Evolutionary conservation across 2,329 filamentous ascomycete genomes (phyloP), one percentile per base, ranked within the genome.

Genomic region (Claviceps sp.): DNA sequence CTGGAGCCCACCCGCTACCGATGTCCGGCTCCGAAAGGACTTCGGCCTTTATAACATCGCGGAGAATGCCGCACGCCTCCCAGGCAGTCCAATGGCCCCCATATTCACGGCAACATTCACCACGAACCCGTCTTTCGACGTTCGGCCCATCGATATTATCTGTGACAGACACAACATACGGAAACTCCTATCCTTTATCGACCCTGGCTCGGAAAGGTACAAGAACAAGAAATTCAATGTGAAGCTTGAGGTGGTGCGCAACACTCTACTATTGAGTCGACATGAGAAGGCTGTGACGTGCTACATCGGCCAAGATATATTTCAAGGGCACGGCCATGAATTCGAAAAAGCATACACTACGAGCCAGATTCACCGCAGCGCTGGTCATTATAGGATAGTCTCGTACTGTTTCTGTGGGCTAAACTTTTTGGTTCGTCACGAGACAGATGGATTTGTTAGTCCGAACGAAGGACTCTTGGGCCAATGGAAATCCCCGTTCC

Each of bases 151-250:
- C 46, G 68, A 75, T 55, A 51, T 76, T 14, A 61, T 76, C 20
- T 71, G 67, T 2, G 72, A 75, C 54, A 61, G 71, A 36, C 74
- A 72, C 59, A 74, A 71, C 50, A 66, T 76, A 47, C 69, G 72
- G 34, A 76, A 76, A 58, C 68, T 76, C 20, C 61, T 76, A 2
- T 62, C 62, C 2, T 74, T 76, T 53, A 54, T 74, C 49, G 59
- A 68, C 39, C 64, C 64, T 1, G 49, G 20, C 6, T 53, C 57
- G 2, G 51, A 45, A 23, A 59, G 50, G 40, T 53, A 61, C 37
- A 56, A 60, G 1, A 6, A 60, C 16, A 60, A 69, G 11, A 9
- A 59, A 5, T 74, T 75, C 54, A 64, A 60, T 16, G 71, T 76
- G 42, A 52, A 63, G 1, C 60, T 71, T 36, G 72, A 76, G 53